Base-by-base conservation (phyloP, 768 basidiomycete genomes). In the Nevesoporus exiguus region DNA sequence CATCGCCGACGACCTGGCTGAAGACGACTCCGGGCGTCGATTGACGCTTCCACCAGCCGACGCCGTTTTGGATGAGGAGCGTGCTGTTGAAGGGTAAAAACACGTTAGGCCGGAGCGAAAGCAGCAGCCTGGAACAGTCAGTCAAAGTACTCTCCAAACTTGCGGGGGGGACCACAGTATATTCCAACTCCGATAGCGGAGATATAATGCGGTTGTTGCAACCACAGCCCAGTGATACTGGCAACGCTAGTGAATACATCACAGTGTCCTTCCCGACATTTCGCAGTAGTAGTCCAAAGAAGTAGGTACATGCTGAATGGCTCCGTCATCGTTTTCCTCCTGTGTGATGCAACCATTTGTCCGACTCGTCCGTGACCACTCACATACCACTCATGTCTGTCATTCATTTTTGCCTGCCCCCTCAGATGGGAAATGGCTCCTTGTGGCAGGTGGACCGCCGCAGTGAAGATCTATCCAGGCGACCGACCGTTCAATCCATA, bases 1-100 rank as follows among this genome's bases (percentile, higher is more conserved):
- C 89, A 90, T 90, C 75, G 85, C 82, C 77, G 86, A 85, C 64
- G 77, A 76, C 85, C 87, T 85, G 77, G 80, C 79, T 74, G 82
- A 80, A 73, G 83, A 84, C 80, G 83, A 84, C 80, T 83, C 82
- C 79, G 82, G 83, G 75, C 84, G 84, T 78, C 83, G 76, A 73
- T 76, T 82, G 61, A 74, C 67, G 78, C 79, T 84, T 75, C 81
- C 83, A 80, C 80, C 77, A 77, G 78, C 77, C 73, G 82, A 82
- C 78, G 83, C 82, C 82, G 83, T 84, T 85, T 84, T 84, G 65
- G 33, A 60, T 55, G 31, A 66, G 36, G 51, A 61, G 61, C 42
- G 41, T 49, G 59, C 51, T 72, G 63, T 66, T 44, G 57, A 61
- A 52, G 68, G 73, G 72, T 73, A 66, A 65, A 73, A 65, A 68